Evolutionary conservation across 805 yeast genomes (phyloP).

Genomic region (Groenewaldozyma tartarivorans): DNA sequence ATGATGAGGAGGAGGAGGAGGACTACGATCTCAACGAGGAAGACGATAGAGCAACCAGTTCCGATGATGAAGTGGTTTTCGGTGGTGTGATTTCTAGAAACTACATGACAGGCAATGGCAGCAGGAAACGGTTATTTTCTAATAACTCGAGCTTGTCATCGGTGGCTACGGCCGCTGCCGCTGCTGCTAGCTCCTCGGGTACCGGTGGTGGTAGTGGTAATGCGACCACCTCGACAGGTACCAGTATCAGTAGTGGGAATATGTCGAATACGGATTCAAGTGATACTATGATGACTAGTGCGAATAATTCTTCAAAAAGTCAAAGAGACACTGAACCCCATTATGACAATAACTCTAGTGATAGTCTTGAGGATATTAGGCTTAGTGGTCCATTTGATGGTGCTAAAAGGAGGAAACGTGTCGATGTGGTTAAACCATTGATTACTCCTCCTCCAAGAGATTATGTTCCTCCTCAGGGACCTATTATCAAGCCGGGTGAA

Average conservation of each 20-base stretch:
- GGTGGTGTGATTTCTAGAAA: background rate
- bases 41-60: background rate
- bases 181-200: background rate
- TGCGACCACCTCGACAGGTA: background rate
- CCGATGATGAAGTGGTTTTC: background rate
- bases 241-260: background rate
- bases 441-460: background rate
- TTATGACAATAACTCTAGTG: too few species aligned
- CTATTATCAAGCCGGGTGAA: constrained; percentile 19
- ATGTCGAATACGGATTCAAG: background rate
- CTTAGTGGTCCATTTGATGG: background rate
- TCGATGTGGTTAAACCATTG: background rate
- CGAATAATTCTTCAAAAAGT: background rate
- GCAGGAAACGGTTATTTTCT: constrained; percentile 1
- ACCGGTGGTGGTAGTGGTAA: background rate
- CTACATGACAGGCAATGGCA: background rate
- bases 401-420: background rate
- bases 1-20: constrained; percentile 6
- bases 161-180: background rate
- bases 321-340: background rate
- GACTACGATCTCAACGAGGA: background rate
- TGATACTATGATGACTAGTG: background rate
- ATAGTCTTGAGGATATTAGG: background rate
- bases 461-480: constrained; percentile 16
- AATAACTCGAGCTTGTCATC: constrained; percentile 3